Conservation (phyloP, 225 moss, liverwort and hornwort genomes). For the Anthoceros angustus region DNA sequence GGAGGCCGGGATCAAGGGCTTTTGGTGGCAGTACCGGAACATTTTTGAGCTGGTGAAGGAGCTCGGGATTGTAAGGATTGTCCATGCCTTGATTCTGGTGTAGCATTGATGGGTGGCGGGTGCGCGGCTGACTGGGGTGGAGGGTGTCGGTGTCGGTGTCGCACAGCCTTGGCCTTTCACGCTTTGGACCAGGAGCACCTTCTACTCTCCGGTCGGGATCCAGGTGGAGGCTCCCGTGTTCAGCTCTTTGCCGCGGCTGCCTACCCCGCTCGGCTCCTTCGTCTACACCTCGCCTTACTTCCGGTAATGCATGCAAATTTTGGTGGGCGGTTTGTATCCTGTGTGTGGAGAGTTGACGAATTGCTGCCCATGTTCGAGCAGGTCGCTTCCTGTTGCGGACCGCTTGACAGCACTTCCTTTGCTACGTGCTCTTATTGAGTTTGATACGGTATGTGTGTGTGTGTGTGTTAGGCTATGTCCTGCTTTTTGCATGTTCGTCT, state of each 20-base stretch:
- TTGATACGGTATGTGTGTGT: conserved; percentile 32
- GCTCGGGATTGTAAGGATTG: conserved; percentile 25
- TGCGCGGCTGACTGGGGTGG: background rate
- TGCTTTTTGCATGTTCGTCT: conserved; percentile 6
- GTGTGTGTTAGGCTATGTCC: background rate
- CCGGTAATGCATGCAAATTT: conserved; percentile 13
- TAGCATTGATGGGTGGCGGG: background rate
- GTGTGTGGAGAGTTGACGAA: background rate
- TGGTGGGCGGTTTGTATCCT: background rate
- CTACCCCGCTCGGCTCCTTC: conserved; percentile 48
- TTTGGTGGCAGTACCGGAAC: conserved; percentile 64
- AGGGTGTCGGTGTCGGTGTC: background rate
- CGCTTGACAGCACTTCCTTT: conserved; percentile 52
- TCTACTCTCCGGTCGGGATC: conserved; percentile 48
- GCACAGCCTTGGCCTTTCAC: conserved; percentile 49
- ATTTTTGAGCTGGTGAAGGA: conserved; percentile 44
- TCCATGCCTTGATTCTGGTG: background rate
- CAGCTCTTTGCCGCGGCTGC: conserved; percentile 36
- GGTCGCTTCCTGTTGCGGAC: conserved; percentile 40
- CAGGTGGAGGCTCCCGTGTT: conserved; percentile 56
- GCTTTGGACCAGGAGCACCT: conserved; percentile 55
- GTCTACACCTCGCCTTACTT: conserved; percentile 54
- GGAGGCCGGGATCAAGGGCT: conserved; percentile 51
- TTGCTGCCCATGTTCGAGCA: conserved; percentile 9
- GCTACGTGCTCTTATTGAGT: conserved; percentile 50